Conservation (phyloP, 768 basidiomycete genomes). For the Neoboletus subvelutipes region DNA sequence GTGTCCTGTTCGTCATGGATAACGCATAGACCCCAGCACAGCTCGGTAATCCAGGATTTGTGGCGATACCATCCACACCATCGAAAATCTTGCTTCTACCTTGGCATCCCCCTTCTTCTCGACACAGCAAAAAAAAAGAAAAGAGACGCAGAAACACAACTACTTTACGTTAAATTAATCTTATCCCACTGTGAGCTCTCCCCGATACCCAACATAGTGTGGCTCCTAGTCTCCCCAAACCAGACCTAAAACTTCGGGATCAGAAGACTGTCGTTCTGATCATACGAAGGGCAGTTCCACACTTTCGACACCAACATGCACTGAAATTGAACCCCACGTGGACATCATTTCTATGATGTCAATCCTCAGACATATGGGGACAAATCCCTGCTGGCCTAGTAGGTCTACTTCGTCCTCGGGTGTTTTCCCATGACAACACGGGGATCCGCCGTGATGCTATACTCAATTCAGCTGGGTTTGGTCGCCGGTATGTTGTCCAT, state of each 20-base stretch:
- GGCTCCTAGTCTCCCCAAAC: too few species aligned
- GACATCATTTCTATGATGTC: neutral
- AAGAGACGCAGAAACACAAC: neutral
- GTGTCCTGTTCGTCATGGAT: neutral
- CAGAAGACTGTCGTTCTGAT: too few species aligned
- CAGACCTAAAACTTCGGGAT: too few species aligned
- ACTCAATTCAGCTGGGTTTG: too few species aligned
- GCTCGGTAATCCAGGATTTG: neutral
- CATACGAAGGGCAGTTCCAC: too few species aligned
- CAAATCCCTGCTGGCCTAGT: too few species aligned
- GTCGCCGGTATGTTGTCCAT: too few species aligned
- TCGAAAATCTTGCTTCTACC: neutral
- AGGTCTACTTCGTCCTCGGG: too few species aligned
- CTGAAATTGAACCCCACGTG: neutral
- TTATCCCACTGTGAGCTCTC: neutral
- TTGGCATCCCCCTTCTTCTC: neutral
- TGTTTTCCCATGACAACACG: too few species aligned
- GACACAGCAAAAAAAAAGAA: neutral
- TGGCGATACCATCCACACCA: neutral
- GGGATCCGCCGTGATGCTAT: too few species aligned
- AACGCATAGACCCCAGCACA: neutral
- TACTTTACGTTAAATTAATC: neutral
- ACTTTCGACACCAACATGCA: neutral
- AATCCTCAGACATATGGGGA: too few species aligned
- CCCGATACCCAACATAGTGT: neutral